These are phyloP conservation scores for Fusarium secorum DNA, from an alignment of 2,329 filamentous ascomycete species.

Conservation along the genomic window DNA sequence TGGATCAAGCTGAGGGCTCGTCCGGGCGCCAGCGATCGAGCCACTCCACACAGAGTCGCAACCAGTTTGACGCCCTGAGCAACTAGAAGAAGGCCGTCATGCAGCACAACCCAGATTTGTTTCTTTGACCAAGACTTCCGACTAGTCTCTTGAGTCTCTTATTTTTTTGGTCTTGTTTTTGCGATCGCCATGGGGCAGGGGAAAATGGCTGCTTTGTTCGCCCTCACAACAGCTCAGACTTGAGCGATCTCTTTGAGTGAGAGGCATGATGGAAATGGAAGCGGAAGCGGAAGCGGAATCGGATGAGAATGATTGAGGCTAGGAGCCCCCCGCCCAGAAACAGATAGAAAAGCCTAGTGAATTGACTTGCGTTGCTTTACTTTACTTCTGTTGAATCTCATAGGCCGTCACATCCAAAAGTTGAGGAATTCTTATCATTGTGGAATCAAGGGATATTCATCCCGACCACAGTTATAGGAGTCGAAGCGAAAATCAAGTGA, in stretches of 20 bases:
- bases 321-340: not conserved
- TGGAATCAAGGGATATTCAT: not conserved
- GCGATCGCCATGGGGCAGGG: not conserved
- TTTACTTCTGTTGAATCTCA: not conserved
- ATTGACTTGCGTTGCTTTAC: not conserved
- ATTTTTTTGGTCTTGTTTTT: not conserved
- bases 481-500: not conserved
- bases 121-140: not conserved
- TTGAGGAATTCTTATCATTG: not conserved
- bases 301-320: not conserved
- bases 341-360: not conserved
- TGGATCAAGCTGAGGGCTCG: not conserved
- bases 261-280: not conserved
- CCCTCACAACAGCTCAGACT: not conserved
- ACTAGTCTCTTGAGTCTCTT: not conserved
- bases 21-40: slow-evolving; percentile 9
- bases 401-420: not conserved
- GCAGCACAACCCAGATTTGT: not conserved
- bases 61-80: slow-evolving; percentile 29
- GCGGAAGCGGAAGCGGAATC: not conserved
- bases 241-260: not conserved
- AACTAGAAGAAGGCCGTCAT: not conserved
- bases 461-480: not conserved
- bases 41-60: slow-evolving; percentile 22
- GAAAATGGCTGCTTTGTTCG: not conserved